phyloP scores from a whole-genome alignment of 257 asterid genomes.

The Nicotiana paniculata region DNA sequence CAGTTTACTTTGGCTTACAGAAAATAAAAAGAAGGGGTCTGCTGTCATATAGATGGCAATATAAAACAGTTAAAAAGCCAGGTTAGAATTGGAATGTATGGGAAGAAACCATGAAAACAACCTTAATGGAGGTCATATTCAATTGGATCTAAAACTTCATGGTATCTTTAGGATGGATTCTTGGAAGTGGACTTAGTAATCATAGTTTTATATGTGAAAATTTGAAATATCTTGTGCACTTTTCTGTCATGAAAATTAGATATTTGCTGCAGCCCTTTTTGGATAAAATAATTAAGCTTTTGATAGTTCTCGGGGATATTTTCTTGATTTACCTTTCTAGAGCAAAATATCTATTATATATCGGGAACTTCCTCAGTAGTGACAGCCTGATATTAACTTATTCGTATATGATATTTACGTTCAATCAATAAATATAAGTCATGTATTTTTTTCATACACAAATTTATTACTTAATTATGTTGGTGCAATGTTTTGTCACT shows the following conservation, averaged over 20 bases:
- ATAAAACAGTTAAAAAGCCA: neutral
- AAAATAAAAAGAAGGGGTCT: neutral
- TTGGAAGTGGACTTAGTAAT: neutral
- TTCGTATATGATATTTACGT: neutral
- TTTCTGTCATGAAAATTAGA: neutral
- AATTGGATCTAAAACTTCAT: neutral
- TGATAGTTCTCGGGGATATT: neutral
- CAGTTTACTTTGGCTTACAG: neutral
- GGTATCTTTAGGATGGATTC: neutral
- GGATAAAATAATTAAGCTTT: neutral
- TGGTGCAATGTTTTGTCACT: neutral
- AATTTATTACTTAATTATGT: neutral
- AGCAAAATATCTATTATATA: neutral
- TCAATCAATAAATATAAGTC: neutral
- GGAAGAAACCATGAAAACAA: neutral
- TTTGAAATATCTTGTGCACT: neutral
- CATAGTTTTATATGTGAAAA: neutral
- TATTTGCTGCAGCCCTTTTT: too few species aligned
- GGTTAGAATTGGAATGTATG: neutral
- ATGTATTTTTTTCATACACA: neutral
- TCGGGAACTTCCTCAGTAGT: neutral
- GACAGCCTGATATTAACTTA: neutral
- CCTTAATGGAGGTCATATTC: conserved; percentile 5
- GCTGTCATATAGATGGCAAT: neutral
- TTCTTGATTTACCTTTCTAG: neutral